A percentile compares a stretch with the other conserved stretches of the same genome.
Conservation (phyloP, 768 basidiomycete genomes). For the Coprinellus micaceus region DNA sequence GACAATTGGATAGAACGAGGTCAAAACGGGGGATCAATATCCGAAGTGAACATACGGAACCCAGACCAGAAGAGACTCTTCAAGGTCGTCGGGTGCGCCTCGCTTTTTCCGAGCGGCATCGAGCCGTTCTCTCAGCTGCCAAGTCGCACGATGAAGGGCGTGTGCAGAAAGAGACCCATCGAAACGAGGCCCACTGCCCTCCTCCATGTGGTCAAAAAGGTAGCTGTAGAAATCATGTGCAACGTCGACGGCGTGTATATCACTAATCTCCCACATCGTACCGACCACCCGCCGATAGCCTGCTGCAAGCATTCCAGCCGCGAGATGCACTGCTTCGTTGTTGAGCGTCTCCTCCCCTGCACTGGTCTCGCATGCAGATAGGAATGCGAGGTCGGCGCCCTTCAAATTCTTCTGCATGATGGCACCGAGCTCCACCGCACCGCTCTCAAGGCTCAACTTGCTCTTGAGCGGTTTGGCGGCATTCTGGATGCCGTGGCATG, state of each 20-base stretch:
- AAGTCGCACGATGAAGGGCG: slow-evolving; percentile 16
- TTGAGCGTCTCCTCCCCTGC: slow-evolving; percentile 24
- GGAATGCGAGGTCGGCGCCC: slow-evolving; percentile 29
- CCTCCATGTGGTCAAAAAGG: background rate
- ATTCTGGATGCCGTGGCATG: slow-evolving; percentile 32
- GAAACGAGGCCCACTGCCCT: background rate
- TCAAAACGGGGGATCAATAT: background rate
- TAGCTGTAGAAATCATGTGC: slow-evolving; percentile 25
- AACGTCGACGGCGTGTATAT: slow-evolving; percentile 26
- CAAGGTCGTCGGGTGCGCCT: too few relatives aligned
- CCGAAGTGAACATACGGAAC: background rate
- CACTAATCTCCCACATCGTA: slow-evolving; percentile 39
- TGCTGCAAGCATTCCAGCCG: slow-evolving; percentile 34
- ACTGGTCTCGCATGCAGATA: slow-evolving; percentile 40
- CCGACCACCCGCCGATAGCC: slow-evolving; percentile 29
- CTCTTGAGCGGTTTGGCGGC: slow-evolving; percentile 19
- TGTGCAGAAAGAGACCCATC: slow-evolving; percentile 11
- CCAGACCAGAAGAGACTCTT: background rate
- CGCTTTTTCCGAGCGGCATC: too few relatives aligned
- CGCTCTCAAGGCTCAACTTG: slow-evolving; percentile 18
- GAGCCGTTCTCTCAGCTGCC: slow-evolving; percentile 4
- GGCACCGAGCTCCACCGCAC: slow-evolving; percentile 12
- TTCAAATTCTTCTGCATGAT: slow-evolving; percentile 10
- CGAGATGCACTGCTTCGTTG: slow-evolving; percentile 36
- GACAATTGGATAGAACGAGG: too few relatives aligned